These are phyloP conservation scores for Aplosporella prunicola DNA, from an alignment of 2,329 filamentous ascomycete species.

Conservation along the genomic window DNA sequence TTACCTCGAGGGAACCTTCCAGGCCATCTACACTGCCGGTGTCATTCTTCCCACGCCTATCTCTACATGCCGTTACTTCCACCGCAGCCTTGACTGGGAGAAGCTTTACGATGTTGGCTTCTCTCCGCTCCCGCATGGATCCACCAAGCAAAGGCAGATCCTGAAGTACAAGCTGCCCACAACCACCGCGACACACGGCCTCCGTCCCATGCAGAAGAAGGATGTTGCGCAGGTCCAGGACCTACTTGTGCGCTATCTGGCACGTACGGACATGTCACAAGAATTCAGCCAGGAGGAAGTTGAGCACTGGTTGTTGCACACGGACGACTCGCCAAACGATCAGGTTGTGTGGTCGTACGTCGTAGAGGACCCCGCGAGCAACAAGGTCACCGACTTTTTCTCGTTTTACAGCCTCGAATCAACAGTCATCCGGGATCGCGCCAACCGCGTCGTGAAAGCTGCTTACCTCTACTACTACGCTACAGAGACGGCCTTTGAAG, in stretches of 20 bases:
- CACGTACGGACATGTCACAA: slow-evolving; percentile 74
- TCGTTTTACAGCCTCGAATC: slow-evolving; percentile 95
- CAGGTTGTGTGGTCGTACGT: slow-evolving; percentile 93
- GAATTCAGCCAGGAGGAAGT: slow-evolving; percentile 73
- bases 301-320: slow-evolving; percentile 77
- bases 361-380: slow-evolving; percentile 58
- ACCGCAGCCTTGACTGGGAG: slow-evolving; percentile 88
- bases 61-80: slow-evolving; percentile 90
- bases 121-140: slow-evolving; percentile 73
- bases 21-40: slow-evolving; percentile 92
- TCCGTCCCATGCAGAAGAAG: slow-evolving; percentile 69
- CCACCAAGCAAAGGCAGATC: slow-evolving; percentile 77
- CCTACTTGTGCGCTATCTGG: slow-evolving; percentile 67
- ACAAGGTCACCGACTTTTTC: slow-evolving; percentile 90
- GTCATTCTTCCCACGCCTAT: slow-evolving; percentile 85
- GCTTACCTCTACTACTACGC: slow-evolving; percentile 98
- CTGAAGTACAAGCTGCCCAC: slow-evolving; percentile 77
- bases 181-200: slow-evolving; percentile 59
- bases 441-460: slow-evolving; percentile 71
- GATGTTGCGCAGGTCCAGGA: slow-evolving; percentile 69
- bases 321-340: slow-evolving; percentile 48
- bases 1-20: slow-evolving; percentile 78
- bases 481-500: slow-evolving; percentile 22
- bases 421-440: slow-evolving; percentile 73
- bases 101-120: slow-evolving; percentile 94